Evolutionary conservation across 441 rosid genomes (phyloP).

Genomic region (Gossypium lobatum): DNA sequence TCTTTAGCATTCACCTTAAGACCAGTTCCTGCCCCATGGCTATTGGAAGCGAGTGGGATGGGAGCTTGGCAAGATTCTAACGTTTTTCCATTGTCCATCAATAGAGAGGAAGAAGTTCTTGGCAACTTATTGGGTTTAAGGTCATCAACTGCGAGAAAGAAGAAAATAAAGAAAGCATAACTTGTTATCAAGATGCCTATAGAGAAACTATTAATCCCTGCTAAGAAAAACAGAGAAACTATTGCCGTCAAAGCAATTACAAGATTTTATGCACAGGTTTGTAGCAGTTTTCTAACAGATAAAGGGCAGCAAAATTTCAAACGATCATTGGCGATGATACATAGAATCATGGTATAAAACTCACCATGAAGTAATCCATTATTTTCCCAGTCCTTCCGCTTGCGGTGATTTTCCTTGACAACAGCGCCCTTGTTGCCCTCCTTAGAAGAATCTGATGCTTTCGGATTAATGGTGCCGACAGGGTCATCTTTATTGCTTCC

Average conservation of each 20-base stretch:
- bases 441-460: slow-evolving; percentile 19
- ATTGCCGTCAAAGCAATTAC: background rate
- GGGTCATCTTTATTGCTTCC: slow-evolving; percentile 28
- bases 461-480: slow-evolving; percentile 17
- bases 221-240: background rate
- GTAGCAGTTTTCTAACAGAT: background rate
- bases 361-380: slow-evolving; percentile 43
- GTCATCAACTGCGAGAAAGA: slow-evolving; percentile 31
- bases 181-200: background rate
- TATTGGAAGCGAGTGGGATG: slow-evolving; percentile 7
- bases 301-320: background rate
- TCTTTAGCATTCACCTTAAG: slow-evolving; percentile 27
- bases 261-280: background rate
- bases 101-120: slow-evolving; percentile 21
- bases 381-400: slow-evolving; percentile 34
- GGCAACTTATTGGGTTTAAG: slow-evolving; percentile 32
- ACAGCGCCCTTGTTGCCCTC: slow-evolving; percentile 22
- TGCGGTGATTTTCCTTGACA: slow-evolving; percentile 25
- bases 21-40: slow-evolving; percentile 18
- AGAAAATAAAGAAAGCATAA: slow-evolving; percentile 13
- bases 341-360: slow-evolving; percentile 18
- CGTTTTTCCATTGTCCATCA: slow-evolving; percentile 32
- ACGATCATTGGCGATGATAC: background rate
- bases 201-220: background rate
- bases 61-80: slow-evolving; percentile 26